Percentiles rank a stretch among this genome's conserved stretches.
Evolutionary conservation across 2,329 filamentous ascomycete genomes (phyloP).

Genomic region (Penicillium sp.): DNA sequence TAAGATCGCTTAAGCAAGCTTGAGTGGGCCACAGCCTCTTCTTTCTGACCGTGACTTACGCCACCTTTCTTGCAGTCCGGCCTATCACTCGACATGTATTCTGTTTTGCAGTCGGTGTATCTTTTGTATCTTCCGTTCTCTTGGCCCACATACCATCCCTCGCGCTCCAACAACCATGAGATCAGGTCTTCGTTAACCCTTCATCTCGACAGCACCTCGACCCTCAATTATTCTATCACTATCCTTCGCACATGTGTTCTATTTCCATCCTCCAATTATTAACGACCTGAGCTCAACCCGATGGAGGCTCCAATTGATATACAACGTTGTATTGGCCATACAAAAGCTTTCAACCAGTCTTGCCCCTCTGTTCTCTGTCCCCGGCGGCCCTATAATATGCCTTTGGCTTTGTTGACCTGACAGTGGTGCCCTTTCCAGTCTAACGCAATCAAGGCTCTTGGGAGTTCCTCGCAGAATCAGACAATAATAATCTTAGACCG

Average conservation of each 20-base stretch:
- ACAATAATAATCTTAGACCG: constrained; percentile 6
- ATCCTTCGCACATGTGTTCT: not conserved
- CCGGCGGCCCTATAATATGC: not conserved
- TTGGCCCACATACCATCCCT: not conserved
- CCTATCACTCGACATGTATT: not conserved
- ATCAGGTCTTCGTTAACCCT: not conserved
- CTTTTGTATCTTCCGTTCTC: not conserved
- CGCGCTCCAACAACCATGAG: not conserved
- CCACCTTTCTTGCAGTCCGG: not conserved
- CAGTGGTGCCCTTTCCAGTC: not conserved
- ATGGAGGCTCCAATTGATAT: not conserved
- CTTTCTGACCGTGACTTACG: not conserved
- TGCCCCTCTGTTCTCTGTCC: not conserved
- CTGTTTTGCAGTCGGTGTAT: not conserved
- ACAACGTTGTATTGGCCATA: not conserved
- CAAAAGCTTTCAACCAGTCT: not conserved
- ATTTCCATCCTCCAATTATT: constrained; percentile 6
- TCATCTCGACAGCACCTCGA: not conserved
- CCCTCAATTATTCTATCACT: not conserved
- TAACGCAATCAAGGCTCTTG: not conserved
- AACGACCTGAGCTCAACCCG: not conserved
- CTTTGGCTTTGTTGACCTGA: not conserved
- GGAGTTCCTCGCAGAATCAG: not conserved
- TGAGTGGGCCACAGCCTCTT: not conserved
- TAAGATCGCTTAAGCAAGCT: constrained; percentile 5